Percentiles rank a stretch among this genome's conserved stretches.
These are phyloP conservation scores for Rhizophora mangle DNA, from an alignment of 345 rosid genomes.

Conservation along the genomic window DNA sequence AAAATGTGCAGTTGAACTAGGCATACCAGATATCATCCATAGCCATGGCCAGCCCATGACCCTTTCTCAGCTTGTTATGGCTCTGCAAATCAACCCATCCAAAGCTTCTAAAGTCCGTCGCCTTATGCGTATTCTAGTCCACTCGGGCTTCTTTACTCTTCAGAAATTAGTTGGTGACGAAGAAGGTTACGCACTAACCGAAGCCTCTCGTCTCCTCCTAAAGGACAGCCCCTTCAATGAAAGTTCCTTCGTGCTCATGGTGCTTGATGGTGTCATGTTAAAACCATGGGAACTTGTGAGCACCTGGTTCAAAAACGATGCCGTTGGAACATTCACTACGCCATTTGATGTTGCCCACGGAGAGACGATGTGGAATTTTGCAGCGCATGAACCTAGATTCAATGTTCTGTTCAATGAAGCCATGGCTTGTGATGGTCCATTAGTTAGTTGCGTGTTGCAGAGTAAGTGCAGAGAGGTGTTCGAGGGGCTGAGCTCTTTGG, in stretches of 20 bases:
- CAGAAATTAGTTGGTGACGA: not conserved
- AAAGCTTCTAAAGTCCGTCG: conserved; percentile 24
- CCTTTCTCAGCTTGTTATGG: conserved; percentile 18
- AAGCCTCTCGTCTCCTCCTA: not conserved
- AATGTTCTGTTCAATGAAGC: conserved; percentile 7
- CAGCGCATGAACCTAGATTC: not conserved
- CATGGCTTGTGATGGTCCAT: conserved; percentile 30
- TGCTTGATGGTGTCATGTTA: conserved; percentile 13
- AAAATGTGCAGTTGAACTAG: conserved; percentile 36
- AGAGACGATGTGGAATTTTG: conserved; percentile 2
- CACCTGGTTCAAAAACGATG: conserved; percentile 28
- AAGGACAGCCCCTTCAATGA: not conserved
- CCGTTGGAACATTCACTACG: not conserved
- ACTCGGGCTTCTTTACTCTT: conserved; percentile 34
- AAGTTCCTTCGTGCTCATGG: not conserved
- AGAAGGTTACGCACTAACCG: conserved; percentile 1
- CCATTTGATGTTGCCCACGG: conserved; percentile 19
- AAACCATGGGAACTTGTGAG: conserved; percentile 24
- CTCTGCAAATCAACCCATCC: conserved; percentile 17
- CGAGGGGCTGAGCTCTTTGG: conserved; percentile 16
- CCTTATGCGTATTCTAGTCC: conserved; percentile 36
- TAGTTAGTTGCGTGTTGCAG: conserved; percentile 11
- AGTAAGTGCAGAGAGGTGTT: conserved; percentile 17
- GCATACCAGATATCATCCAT: conserved; percentile 43
- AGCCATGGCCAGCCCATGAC: conserved; percentile 38